phyloP scores from a whole-genome alignment of 495 filamentous ascomycete genomes.

The Aspergillus heteromorphus region DNA sequence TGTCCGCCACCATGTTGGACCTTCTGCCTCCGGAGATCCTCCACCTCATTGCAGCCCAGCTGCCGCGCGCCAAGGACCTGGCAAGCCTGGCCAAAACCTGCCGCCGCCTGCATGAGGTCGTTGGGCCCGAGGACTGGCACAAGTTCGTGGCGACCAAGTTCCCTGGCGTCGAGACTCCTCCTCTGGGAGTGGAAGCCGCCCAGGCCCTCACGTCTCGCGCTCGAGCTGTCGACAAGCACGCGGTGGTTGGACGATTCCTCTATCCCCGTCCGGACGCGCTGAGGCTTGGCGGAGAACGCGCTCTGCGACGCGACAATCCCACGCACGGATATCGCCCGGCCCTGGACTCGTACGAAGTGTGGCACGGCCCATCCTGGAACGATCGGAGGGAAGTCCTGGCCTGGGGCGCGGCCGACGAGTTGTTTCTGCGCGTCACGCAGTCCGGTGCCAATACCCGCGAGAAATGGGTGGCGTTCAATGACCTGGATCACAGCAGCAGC shows the following conservation, averaged over 20 bases:
- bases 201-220: constrained; percentile 54
- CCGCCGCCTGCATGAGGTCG: constrained; percentile 42
- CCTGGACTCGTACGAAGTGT: constrained; percentile 56
- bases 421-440: constrained; percentile 44
- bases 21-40: constrained; percentile 61
- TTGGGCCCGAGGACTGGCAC: constrained; percentile 51
- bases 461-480: constrained; percentile 49
- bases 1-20: constrained; percentile 29
- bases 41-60: constrained; percentile 46
- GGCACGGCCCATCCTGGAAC: constrained; percentile 46
- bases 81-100: constrained; percentile 45
- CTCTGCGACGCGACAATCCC: constrained; percentile 40
- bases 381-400: constrained; percentile 53
- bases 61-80: constrained; percentile 49
- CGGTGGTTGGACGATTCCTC: constrained; percentile 51
- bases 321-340: constrained; percentile 60
- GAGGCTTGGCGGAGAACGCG: constrained; percentile 23
- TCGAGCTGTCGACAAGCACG: constrained; percentile 54
- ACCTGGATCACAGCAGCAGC: constrained; percentile 47
- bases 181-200: constrained; percentile 48
- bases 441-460: constrained; percentile 16
- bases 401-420: constrained; percentile 57
- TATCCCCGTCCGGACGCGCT: constrained; percentile 33
- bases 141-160: constrained; percentile 52
- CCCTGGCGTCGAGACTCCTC: constrained; percentile 33